Evolutionary conservation across 148 eudicot genomes (phyloP), one percentile per base, ranked within the genome.

Genomic region (Polygonum aviculare): DNA sequence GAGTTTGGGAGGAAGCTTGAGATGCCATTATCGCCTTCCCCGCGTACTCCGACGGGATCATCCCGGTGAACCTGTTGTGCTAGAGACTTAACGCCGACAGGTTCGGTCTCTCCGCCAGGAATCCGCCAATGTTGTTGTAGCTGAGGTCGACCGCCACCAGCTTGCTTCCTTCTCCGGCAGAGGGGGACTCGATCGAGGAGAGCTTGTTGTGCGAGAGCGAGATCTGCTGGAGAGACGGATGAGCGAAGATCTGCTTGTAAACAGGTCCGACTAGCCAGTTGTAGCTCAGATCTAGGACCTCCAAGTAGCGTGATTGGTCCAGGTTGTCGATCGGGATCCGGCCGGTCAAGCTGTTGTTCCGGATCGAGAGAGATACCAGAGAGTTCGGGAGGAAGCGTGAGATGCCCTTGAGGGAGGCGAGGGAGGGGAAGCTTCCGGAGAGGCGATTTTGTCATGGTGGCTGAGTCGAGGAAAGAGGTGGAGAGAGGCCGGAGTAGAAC

Each of bases 141-240:
- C 87, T 82, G 57, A 86, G 77, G 76, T 86, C 87, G 52, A 86
- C 19, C n/a, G 89, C 87, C 44, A 86, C 77, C 18, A 86, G 22
- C 49, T 19, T 77, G 12, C 79, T 77, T 5, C 26, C 63, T 1
- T 45, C 47, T 41, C 52, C 14, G 0, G 4, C 31, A 55, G 38
- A 21, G 26, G n/a, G 82, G 2, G 60, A 22, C 80, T 76, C 70
- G 16, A 86, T 18, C 33, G 78, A 55, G 14, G 82, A 76, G 36
- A 82, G 55, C 10, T 31, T 36, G 75, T 86, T 86, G 72, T 81
- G 79, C n/a, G 83, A 80, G 19, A 86, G 75, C 41, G 75, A 79
- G 19, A 86, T 74, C 71, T 86, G 89, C 47, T 86, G 87, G 7
- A 86, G 83, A 73, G 85, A 78, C 54, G 85, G 85, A 52, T 84